Conservation (phyloP, 805 yeast genomes). For the Starmerella riodocensis region DNA sequence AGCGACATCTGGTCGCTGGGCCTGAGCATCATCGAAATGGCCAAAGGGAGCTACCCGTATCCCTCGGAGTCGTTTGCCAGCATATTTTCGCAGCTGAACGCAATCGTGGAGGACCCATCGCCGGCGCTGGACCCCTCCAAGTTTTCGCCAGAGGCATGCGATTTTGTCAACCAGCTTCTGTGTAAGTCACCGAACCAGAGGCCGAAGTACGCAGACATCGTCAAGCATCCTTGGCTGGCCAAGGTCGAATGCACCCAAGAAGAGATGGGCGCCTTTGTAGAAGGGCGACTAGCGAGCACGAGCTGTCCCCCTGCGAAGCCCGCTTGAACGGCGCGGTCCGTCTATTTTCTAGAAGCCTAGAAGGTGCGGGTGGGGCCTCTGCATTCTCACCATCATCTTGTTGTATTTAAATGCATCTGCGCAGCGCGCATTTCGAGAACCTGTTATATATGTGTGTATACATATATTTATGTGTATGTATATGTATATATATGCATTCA, state of each 20-base stretch:
- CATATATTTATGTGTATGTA: no score
- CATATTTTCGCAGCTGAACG: constrained; percentile 83
- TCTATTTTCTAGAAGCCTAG: no score
- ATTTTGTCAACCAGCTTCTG: constrained; percentile 57
- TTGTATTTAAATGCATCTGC: no score
- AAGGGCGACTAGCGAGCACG: constrained; percentile 9
- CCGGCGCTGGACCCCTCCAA: constrained; percentile 55
- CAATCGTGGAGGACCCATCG: constrained; percentile 92
- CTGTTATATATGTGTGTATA: no score
- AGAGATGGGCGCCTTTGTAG: constrained; percentile 31
- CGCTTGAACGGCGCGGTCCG: no score
- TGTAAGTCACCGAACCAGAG: constrained; percentile 69
- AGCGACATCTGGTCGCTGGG: constrained; percentile 95
- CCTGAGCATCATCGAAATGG: constrained; percentile 70
- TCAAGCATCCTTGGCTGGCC: constrained; percentile 74
- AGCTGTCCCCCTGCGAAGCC: not conserved
- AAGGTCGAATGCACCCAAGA: constrained; percentile 28
- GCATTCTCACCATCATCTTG: no score
- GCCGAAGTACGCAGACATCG: constrained; percentile 63
- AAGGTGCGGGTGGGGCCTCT: no score
- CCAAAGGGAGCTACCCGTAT: constrained; percentile 88
- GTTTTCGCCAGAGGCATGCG: constrained; percentile 65
- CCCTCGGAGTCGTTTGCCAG: constrained; percentile 86
- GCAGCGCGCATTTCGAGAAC: no score
- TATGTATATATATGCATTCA: no score